Evolutionary conservation across 2,329 filamentous ascomycete genomes (phyloP), one percentile per base, ranked within the genome.

Genomic region (Aspergillus fumigatiaffinis): DNA sequence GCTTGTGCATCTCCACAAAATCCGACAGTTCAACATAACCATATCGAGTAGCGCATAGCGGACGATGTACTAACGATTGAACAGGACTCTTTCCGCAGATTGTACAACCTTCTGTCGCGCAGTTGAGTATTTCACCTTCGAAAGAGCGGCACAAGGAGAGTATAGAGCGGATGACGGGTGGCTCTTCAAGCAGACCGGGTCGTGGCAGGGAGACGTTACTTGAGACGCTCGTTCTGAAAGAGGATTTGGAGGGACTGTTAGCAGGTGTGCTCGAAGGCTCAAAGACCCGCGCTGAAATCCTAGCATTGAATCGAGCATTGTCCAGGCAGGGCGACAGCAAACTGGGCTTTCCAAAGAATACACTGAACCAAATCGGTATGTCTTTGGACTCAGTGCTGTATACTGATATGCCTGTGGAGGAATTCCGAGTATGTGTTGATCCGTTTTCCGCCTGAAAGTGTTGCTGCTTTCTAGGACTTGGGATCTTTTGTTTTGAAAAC

Each of bases 1-100:
- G 28, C 17, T 28, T 44, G 25, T 52, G 28, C 35, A 53, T 44
- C 23, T 49, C 32, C 10, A 42, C 38, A 14, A 55, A 59, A 50
- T 59, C 56, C 0, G 38, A 28, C n/a, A 58, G 29, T n/a, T 60
- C 52, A 29, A 58, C 17, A 50, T 59, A 59, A 2, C 56, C 52
- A 51, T 49, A 38, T 29, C 28, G 32, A 2, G 49, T 55, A 9
- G 54, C 53, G 29, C 53, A 50, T 21, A 61, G 38, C 32, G 59
- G 54, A 20, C 54, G 59, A 51, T 38, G 42, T 10, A 46, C 42
- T 23, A 46, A 4, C 8, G 42, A 10, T 6, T 46, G 42, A 10
- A 20, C 20, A 23, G 42, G 42, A 23, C 8, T 2, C 17, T 46
- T 20, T 21, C 9, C 20, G 10, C 42, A 46, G 20, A 46, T 23